These are phyloP conservation scores for Quercus rubra DNA, from an alignment of 306 rosid genomes.

Conservation along the genomic window DNA sequence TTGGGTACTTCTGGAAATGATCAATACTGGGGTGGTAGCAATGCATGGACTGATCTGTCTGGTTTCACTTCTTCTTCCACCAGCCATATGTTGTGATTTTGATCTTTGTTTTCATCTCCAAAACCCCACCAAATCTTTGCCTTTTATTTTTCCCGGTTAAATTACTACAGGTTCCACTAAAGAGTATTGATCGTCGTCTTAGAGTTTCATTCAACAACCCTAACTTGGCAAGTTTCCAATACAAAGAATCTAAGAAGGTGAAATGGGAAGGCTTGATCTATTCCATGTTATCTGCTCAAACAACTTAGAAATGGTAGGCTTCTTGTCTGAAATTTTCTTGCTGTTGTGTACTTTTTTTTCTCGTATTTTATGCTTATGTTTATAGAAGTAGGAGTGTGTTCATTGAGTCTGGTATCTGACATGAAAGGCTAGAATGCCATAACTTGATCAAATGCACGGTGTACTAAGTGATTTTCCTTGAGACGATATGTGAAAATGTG, in stretches of 20 bases:
- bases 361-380: constrained; percentile 25
- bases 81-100: constrained; percentile 44
- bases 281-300: constrained; percentile 10
- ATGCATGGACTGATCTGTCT: constrained; percentile 66
- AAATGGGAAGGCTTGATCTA: constrained; percentile 23
- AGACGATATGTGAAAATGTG: constrained; percentile 1
- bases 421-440: constrained; percentile 9
- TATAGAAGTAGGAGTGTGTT: constrained; percentile 1
- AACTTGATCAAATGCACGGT: constrained; percentile 3
- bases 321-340: constrained; percentile 29
- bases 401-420: constrained; percentile 29
- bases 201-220: constrained; percentile 4
- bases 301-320: constrained; percentile 33
- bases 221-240: constrained; percentile 18
- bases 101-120: neutral
- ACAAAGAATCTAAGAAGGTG: constrained; percentile 2
- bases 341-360: neutral
- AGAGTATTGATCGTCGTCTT: constrained; percentile 20
- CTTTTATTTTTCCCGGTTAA: neutral
- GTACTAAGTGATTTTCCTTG: neutral
- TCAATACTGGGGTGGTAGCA: constrained; percentile 35
- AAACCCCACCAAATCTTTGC: neutral
- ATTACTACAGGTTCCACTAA: constrained; percentile 11
- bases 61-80: constrained; percentile 55
- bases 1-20: constrained; percentile 47